Base-by-base conservation (phyloP, 495 filamentous ascomycete genomes). In the Bacidia rubella region DNA sequence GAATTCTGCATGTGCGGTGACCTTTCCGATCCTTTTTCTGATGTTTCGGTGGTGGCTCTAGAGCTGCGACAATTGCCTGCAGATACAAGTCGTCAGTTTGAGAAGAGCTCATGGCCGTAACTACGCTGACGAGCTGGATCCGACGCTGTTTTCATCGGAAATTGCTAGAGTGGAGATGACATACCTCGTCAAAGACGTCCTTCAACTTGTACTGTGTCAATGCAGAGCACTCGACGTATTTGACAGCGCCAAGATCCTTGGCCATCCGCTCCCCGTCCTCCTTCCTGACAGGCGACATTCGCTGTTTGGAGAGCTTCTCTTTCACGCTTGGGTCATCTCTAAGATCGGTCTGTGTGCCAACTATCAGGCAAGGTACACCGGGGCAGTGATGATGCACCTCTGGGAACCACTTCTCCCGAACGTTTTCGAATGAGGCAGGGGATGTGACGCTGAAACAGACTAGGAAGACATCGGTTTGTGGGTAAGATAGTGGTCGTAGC, bases 371-470 rank as follows among this genome's bases (percentile, higher is more conserved):
- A 26, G 92, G 92, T 11, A 98, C 92, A 56, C 92, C 92, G 21
- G 92, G 92, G 67, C 92, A 98, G 68, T 98, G 92, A 67, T 98
- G 92, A 64, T 93, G 89, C 19, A 98, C 92, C 67, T 98, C 92
- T 15, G 92, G 92, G 60, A 96, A 89, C 92, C 92, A 98, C 67
- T 98, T 98, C 71, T 97, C 93, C 57, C 88, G 80, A 29, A 98
- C 93, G 81, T 98, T 98, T 68, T 98, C 92, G 65, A 98, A 98
- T 15, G 88, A 95, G 35, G 92, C 88, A n/a, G 93, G 92, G 11
- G 92, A 97, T 27, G 90, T 97, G 59, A 98, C 92, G 63, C 86
- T 93, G 69, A 98, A 98, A 71, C 92, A 98, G 59, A 98, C 90
- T 39, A 98, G 80, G 71, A 98, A 98, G 47, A 98, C 92, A 65